Base-by-base conservation (phyloP, 208 protist species). In the Leishmania tarentolae region DNA sequence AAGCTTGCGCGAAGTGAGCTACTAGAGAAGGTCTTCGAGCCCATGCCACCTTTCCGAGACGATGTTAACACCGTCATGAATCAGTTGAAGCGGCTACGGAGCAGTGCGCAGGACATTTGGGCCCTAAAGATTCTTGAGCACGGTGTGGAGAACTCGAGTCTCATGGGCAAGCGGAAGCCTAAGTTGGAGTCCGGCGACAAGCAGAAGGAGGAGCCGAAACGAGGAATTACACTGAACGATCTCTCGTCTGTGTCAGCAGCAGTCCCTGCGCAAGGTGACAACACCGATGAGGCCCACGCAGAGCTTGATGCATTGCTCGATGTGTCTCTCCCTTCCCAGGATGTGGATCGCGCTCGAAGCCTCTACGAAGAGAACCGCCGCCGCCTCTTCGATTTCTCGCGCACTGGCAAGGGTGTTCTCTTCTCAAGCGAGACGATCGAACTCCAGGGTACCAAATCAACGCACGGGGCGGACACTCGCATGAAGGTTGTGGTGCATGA, bases 161-260 rank as follows among this genome's bases (percentile, higher is more conserved):
- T 53, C n/a, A 59, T 53, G 24, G 19, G 59, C 52, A 78, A 84
- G 69, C 57, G 61, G 35, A 76, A 82, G 71, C 37, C 73, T 17
- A 68, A 68, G 80, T 52, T 44, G 50, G 42, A 65, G 2, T 68
- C 76, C 35, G 77, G 59, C 24, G 70, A 17, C 1, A 69, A 88
- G 35, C 77, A 83, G 8, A 92, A 97, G 52, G 47, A 90, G 57
- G 85, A 91, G 17, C 79, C 96, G 13, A 88, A 99, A 68, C 65
- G 82, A 46, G 76, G 88, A 24, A 88, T 94, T 78, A 77, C 79
- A 52, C 80, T 82, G 28, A 90, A 86, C 72, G 95, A 99, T 19
- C 92, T 99, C 82, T 87, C 92, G 17, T 98, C 99, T 82, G 84
- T 99, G 37, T 99, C 99, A 88, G 98, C 99, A 86, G 92, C 98